Evolutionary conservation across 2,329 filamentous ascomycete species (phyloP), one percentile per base, ranked within the genome.

Genomic region (Graphilbum ipis-grandicollis): DNA sequence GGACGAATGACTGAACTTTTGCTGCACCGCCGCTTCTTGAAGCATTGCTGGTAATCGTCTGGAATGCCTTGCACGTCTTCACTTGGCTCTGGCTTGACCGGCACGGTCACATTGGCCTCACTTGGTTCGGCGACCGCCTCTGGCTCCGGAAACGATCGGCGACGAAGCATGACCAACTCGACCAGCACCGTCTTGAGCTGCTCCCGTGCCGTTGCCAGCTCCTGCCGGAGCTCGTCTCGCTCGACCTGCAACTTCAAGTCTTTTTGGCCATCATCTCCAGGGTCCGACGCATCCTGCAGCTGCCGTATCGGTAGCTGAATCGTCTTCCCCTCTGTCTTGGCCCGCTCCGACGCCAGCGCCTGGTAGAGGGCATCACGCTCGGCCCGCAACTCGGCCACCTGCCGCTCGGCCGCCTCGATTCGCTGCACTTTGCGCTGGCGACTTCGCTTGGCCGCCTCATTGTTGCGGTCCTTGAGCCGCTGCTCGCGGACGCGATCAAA

Each of bases 381-480:
- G 4, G 14, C 40, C 9, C 15, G 26, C 29, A 41, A 36, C 9
- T 17, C 14, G 5, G 26, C 33, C 28, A 44, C 39, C 29, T 36
- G 23, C 19, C 23, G 38, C 39, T 45, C 44, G 18, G 42, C 42
- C 14, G 34, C 23, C 36, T 44, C 42, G 35, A 46, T 46, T 5
- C 43, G 42, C 22, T 38, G 35, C 18, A 44, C 36, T 21, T 47
- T 47, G 33, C 43, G 43, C 36, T 43, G 42, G 10, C 45, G 45
- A 41, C 45, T 45, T 36, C 43, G 43, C 41, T 45, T 45, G 32
- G 45, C 45, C 14, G 45, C 43, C 30, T 43, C 41, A 37, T 47
- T 47, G 45, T 47, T 47, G 40, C 42, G 43, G 43, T 42, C 41
- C 36, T 45, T 44, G 39, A 42, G 38, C 6, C 45, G 45, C 38